Conservation (phyloP, 495 filamentous ascomycete genomes). For the Hypoxylon lienhwacheense region DNA sequence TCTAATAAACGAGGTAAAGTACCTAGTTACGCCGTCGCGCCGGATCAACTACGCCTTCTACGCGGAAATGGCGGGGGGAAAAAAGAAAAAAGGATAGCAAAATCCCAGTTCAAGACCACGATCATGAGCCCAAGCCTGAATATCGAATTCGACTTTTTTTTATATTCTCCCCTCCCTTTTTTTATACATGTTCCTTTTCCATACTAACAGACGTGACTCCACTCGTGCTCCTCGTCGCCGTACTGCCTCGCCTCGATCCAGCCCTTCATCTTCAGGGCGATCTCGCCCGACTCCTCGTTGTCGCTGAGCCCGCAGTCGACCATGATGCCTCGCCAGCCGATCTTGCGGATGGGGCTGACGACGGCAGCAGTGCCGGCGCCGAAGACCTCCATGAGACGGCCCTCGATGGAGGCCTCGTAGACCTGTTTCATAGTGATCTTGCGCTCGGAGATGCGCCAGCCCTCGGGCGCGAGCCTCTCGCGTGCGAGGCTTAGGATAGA, state of each 20-base stretch:
- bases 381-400: slow-evolving; percentile 87
- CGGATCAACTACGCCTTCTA: slow-evolving; percentile 23
- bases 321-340: slow-evolving; percentile 78
- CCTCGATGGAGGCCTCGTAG: slow-evolving; percentile 76
- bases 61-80: not conserved
- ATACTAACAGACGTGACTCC: slow-evolving; percentile 65
- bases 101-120: no score
- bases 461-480: slow-evolving; percentile 78
- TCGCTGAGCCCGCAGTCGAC: slow-evolving; percentile 76
- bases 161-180: not conserved
- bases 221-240: slow-evolving; percentile 84
- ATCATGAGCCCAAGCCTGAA: no score
- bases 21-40: slow-evolving; percentile 28
- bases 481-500: slow-evolving; percentile 80
- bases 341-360: slow-evolving; percentile 78
- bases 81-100: no score
- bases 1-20: slow-evolving; percentile 17
- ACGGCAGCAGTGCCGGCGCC: slow-evolving; percentile 89
- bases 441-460: slow-evolving; percentile 85
- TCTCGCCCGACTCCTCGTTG: slow-evolving; percentile 80
- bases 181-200: no score
- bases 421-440: slow-evolving; percentile 88
- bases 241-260: slow-evolving; percentile 97
- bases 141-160: no score
- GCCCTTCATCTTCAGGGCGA: slow-evolving; percentile 82